A percentile compares a stretch with the other conserved stretches of the same genome.
phyloP scores from a whole-genome alignment of 2,329 filamentous ascomycete genomes.

The Aaosphaeria pasadenensis region DNA sequence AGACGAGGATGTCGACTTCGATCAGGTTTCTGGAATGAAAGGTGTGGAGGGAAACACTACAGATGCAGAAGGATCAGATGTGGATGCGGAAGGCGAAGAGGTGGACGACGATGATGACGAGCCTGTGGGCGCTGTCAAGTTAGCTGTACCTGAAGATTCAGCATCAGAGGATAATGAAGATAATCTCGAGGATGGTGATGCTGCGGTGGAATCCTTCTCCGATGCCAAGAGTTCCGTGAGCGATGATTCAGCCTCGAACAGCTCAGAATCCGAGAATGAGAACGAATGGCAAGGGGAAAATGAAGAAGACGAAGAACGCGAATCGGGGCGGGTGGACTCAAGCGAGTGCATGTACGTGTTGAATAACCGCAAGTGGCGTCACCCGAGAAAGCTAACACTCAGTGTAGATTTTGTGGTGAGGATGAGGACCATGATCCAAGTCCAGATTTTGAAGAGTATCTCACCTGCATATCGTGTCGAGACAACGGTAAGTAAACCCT shows the following conservation, averaged over 20 bases:
- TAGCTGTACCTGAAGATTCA: slow-evolving; percentile 24
- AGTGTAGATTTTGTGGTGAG: slow-evolving; percentile 71
- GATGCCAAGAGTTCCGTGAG: slow-evolving; percentile 38
- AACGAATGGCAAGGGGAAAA: slow-evolving; percentile 53
- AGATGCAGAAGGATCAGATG: slow-evolving; percentile 42
- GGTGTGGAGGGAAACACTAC: slow-evolving; percentile 29
- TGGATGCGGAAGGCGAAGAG: slow-evolving; percentile 45
- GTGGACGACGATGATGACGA: slow-evolving; percentile 49
- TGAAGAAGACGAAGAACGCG: slow-evolving; percentile 53
- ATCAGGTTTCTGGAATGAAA: slow-evolving; percentile 14
- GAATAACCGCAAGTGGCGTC: background rate
- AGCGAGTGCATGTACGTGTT: slow-evolving; percentile 63
- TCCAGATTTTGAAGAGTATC: slow-evolving; percentile 75
- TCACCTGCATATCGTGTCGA: slow-evolving; percentile 74
- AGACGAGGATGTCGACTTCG: slow-evolving; percentile 30
- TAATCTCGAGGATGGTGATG: slow-evolving; percentile 39
- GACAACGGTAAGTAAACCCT: slow-evolving; percentile 68
- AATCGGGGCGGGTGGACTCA: slow-evolving; percentile 51
- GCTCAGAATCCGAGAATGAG: slow-evolving; percentile 54
- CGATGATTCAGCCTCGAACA: slow-evolving; percentile 38
- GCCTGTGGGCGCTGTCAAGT: slow-evolving; percentile 42
- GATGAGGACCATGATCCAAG: slow-evolving; percentile 80
- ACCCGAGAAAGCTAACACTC: background rate
- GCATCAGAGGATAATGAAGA: slow-evolving; percentile 41
- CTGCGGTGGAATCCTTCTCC: slow-evolving; percentile 33